Conservation (phyloP, 371 early-diverging fungal genomes). For the Saksenaea vasiformis region DNA sequence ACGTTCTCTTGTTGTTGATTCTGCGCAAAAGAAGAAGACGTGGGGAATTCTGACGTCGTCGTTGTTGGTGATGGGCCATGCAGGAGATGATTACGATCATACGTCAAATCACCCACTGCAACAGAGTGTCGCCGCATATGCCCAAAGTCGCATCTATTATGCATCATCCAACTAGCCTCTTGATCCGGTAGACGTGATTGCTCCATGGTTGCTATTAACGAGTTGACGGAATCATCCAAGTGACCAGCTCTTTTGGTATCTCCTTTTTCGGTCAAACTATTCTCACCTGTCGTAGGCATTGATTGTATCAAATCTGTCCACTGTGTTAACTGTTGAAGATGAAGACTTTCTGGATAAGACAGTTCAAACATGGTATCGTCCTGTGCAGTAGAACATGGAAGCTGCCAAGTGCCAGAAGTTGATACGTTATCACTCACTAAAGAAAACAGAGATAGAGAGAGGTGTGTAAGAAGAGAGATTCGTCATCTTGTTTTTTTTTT, state of each 20-base stretch:
- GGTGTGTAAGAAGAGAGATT: neutral
- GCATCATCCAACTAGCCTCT: neutral
- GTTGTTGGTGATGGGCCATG: neutral
- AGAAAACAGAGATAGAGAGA: neutral
- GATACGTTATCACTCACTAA: neutral
- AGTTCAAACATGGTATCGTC: neutral
- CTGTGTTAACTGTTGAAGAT: neutral
- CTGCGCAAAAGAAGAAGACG: neutral
- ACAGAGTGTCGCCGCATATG: constrained; percentile 13
- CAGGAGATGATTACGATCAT: constrained; percentile 5
- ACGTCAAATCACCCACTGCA: constrained; percentile 12
- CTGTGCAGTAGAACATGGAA: neutral
- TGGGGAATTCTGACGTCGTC: neutral
- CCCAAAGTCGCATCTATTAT: constrained; percentile 1
- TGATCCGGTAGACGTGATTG: neutral
- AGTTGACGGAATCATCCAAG: neutral
- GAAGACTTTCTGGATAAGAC: neutral
- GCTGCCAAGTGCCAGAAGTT: neutral
- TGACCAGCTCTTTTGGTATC: neutral
- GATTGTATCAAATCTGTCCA: neutral
- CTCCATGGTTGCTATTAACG: neutral
- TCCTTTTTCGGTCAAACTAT: neutral
- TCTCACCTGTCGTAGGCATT: neutral
- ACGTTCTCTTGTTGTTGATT: neutral
- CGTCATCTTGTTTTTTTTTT: constrained; percentile 1